These are phyloP conservation scores for Carpinus viminea DNA, from an alignment of 306 rosid species.

Conservation along the genomic window DNA sequence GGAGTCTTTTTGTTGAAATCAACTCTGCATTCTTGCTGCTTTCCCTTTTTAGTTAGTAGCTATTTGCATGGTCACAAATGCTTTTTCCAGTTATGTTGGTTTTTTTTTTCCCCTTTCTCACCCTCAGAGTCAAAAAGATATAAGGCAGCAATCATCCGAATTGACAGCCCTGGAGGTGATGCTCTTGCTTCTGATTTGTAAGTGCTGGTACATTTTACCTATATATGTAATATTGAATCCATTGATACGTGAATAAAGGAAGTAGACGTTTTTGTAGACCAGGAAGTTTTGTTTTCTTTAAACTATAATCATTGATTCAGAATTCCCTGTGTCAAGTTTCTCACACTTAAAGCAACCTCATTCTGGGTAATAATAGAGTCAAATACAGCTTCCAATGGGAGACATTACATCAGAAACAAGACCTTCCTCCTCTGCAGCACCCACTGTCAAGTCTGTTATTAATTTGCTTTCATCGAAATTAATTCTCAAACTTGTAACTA, in stretches of 20 bases:
- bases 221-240: constrained; percentile 17
- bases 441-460: not conserved
- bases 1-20: constrained; percentile 6
- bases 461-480: not conserved
- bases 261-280: not conserved
- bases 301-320: not conserved
- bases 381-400: not conserved
- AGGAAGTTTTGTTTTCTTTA: not conserved
- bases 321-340: not conserved
- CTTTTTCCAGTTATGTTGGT: constrained; percentile 16
- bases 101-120: constrained; percentile 28
- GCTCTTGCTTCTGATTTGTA: constrained; percentile 99
- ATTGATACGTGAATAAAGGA: constrained; percentile 26
- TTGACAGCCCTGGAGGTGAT: constrained; percentile 99
- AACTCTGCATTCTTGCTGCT: not conserved
- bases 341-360: not conserved
- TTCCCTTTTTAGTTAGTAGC: constrained; percentile 5
- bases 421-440: not conserved
- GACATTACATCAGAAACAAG: not conserved
- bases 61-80: constrained; percentile 6
- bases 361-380: not conserved
- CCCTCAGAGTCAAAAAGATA: constrained; percentile 71
- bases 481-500: not conserved
- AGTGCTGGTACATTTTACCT: constrained; percentile 50
- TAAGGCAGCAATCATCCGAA: constrained; percentile 90